phyloP scores from a whole-genome alignment of 208 protist species.

The Wallacemonas collosoma region DNA sequence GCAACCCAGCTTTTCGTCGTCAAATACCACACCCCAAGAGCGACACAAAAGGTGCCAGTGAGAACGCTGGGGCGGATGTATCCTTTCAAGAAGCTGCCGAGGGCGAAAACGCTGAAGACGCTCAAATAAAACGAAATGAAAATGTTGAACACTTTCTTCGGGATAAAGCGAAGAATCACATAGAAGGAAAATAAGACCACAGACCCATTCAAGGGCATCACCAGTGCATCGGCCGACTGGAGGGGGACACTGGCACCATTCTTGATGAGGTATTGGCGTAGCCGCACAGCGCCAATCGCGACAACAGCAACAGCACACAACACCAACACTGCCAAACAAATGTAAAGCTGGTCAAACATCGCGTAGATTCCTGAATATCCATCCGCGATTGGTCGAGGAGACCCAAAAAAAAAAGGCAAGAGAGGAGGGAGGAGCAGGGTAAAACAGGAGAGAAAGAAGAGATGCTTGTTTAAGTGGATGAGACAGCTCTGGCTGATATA shows the following conservation, averaged over 20 bases:
- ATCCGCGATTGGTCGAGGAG: no score
- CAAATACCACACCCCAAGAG: slow-evolving; percentile 59
- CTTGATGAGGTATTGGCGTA: slow-evolving; percentile 40
- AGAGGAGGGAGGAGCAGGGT: background rate
- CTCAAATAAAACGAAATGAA: slow-evolving; percentile 78
- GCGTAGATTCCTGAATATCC: background rate
- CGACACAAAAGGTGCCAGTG: slow-evolving; percentile 62
- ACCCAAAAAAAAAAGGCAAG: background rate
- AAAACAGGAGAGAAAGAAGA: background rate
- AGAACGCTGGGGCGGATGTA: slow-evolving; percentile 69
- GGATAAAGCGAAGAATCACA: slow-evolving; percentile 78
- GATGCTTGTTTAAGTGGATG: background rate
- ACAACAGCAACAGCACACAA: slow-evolving; percentile 50
- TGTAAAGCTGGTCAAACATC: slow-evolving; percentile 49
- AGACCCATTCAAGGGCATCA: slow-evolving; percentile 80
- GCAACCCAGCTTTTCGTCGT: slow-evolving; percentile 91
- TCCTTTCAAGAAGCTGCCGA: slow-evolving; percentile 55
- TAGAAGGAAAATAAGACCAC: slow-evolving; percentile 78
- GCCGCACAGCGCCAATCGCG: slow-evolving; percentile 38
- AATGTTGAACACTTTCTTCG: slow-evolving; percentile 72
- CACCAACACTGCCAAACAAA: slow-evolving; percentile 52
- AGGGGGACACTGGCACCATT: slow-evolving; percentile 37
- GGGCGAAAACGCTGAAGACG: slow-evolving; percentile 63
- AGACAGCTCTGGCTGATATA: no score
- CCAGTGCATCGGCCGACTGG: slow-evolving; percentile 55